phyloP scores from a whole-genome alignment of 208 protist species.

The Angomonas ambiguus region DNA sequence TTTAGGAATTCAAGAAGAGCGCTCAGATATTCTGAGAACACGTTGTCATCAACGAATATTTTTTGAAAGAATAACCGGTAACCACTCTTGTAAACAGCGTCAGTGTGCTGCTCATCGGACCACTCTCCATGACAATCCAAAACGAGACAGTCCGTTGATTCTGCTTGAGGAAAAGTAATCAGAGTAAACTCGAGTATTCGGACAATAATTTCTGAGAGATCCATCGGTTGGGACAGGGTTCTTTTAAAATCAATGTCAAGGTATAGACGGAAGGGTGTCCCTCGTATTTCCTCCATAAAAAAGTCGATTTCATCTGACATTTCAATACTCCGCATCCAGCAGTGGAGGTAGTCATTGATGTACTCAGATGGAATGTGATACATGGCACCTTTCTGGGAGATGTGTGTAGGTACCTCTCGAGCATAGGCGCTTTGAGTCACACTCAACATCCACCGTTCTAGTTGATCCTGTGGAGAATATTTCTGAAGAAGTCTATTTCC shows the following conservation, averaged over 20 bases:
- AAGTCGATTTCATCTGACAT: not conserved
- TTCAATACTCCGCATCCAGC: slow-evolving; percentile 6
- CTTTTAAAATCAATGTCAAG: slow-evolving; percentile 13
- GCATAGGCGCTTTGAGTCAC: slow-evolving; percentile 3
- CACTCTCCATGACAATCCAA: slow-evolving; percentile 8
- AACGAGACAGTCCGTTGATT: not conserved
- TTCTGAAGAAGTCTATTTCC: not conserved
- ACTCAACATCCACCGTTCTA: slow-evolving; percentile 15
- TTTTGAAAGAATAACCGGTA: slow-evolving; percentile 15
- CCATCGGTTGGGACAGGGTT: slow-evolving; percentile 3
- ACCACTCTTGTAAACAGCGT: slow-evolving; percentile 10
- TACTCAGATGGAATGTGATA: slow-evolving; percentile 13
- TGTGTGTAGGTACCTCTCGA: slow-evolving; percentile 12
- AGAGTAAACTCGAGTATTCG: not conserved
- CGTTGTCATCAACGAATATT: slow-evolving; percentile 8
- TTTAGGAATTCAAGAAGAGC: not conserved
- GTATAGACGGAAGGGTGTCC: slow-evolving; percentile 12
- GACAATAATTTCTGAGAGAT: not conserved
- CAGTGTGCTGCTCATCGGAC: not conserved
- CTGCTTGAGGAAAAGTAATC: not conserved
- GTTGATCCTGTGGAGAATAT: slow-evolving; percentile 10
- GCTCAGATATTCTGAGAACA: not conserved
- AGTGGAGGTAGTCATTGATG: slow-evolving; percentile 8
- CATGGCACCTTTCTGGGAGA: slow-evolving; percentile 14
- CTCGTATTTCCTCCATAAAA: slow-evolving; percentile 16